Evolutionary conservation across 305 asterid species (phyloP).

Genomic region (Fraxinus albicans): DNA sequence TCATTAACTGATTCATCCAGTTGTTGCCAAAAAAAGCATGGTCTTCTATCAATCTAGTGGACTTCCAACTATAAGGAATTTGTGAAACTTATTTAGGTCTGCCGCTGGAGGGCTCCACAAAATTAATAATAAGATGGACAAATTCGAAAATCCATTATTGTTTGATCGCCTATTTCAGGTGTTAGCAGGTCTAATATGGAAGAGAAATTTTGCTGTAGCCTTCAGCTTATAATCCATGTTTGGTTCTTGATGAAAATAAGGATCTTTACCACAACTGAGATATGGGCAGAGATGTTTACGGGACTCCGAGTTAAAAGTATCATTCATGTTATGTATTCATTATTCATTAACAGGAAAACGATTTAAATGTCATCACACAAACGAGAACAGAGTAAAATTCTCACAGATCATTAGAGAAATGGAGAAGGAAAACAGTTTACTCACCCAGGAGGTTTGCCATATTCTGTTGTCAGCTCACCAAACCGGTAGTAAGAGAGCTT

Average conservation of each 20-base stretch:
- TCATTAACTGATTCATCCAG: not conserved
- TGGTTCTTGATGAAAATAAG: not conserved
- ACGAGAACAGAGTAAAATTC: not conserved
- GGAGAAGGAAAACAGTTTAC: constrained; percentile 25
- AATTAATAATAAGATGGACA: not conserved
- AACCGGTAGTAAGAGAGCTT: constrained; percentile 91
- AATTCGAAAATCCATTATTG: not conserved
- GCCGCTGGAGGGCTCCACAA: not conserved
- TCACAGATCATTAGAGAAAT: not conserved
- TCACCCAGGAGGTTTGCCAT: constrained; percentile 97
- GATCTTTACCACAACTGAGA: not conserved
- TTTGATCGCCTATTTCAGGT: not conserved
- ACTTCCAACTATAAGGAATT: not conserved
- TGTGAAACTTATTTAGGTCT: not conserved
- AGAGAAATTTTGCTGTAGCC: not conserved
- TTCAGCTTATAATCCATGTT: not conserved
- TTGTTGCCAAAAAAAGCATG: not conserved
- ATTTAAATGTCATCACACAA: not conserved
- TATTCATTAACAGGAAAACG: not conserved
- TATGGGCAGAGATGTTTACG: not conserved
- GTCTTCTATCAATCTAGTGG: not conserved
- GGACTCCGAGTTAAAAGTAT: constrained; percentile 2
- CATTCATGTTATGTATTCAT: not conserved
- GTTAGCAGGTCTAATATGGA: not conserved
- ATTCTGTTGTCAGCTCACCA: constrained; percentile 94